Conservation (phyloP, 192 early-diverging fungal species). For the Thoreauomyces humboldtii region DNA sequence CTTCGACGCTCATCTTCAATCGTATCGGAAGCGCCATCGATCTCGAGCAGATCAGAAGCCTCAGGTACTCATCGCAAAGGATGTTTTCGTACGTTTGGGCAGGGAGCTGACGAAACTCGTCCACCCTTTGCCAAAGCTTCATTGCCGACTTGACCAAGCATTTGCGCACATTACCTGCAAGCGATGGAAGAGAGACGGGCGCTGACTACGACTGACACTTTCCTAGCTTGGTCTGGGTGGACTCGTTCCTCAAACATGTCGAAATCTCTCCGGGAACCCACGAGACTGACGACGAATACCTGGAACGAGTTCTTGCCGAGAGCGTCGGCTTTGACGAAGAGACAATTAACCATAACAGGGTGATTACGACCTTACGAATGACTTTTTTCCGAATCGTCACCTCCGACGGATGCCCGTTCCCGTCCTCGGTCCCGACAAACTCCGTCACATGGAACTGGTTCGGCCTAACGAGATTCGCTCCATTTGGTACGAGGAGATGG, state of each 20-base stretch:
- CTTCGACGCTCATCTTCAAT: constrained; percentile 9
- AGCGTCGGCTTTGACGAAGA: neutral
- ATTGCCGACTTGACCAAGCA: neutral
- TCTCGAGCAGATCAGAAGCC: neutral
- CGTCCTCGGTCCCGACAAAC: neutral
- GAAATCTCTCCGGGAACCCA: neutral
- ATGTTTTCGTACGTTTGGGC: no score
- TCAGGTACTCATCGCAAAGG: neutral
- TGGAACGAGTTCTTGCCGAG: neutral
- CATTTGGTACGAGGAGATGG: constrained; percentile 5
- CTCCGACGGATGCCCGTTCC: neutral
- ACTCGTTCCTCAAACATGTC: neutral
- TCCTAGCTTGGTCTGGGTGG: constrained; percentile 9
- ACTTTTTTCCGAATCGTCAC: neutral
- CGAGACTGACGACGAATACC: constrained; percentile 8
- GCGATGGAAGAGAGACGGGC: neutral
- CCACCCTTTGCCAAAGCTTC: neutral
- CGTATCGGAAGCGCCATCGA: neutral
- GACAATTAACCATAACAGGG: neutral
- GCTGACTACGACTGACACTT: neutral
- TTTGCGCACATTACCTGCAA: neutral
- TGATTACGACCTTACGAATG: neutral
- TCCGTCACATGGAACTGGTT: neutral
- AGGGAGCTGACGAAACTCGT: neutral
- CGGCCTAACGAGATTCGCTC: neutral